Conservation (phyloP, 2,329 filamentous ascomycete genomes). For the Diaporthe citriasiana region DNA sequence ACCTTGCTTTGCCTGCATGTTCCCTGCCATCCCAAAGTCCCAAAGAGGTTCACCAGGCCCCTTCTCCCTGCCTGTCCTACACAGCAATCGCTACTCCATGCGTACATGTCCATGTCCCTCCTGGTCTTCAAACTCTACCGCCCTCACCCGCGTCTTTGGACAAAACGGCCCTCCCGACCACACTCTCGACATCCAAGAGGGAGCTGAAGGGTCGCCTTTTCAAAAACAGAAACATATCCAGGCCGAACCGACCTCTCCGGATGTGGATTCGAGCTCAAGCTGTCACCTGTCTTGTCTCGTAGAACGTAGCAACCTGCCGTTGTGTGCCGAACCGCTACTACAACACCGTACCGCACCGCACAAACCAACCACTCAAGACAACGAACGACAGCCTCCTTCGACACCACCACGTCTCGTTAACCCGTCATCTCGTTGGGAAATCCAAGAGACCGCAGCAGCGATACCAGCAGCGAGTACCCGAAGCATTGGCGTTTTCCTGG, state of each 20-base stretch:
- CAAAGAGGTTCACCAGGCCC: constrained; percentile 16
- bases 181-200: constrained; percentile 14
- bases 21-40: constrained; percentile 30
- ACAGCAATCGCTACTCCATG: constrained; percentile 25
- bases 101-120: constrained; percentile 35
- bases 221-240: constrained; percentile 20
- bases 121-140: constrained; percentile 32
- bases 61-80: constrained; percentile 29
- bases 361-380: constrained; percentile 9
- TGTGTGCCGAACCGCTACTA: constrained; percentile 11
- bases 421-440: background rate
- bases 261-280: constrained; percentile 5
- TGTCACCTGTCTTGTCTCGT: constrained; percentile 23
- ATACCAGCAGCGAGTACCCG: background rate
- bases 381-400: constrained; percentile 33
- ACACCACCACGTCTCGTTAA: constrained; percentile 26
- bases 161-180: constrained; percentile 34
- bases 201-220: background rate
- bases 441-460: background rate
- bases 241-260: constrained; percentile 13
- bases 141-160: constrained; percentile 26
- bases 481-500: constrained; percentile 15
- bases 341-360: constrained; percentile 20
- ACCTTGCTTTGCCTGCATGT: constrained; percentile 26
- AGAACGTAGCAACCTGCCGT: constrained; percentile 20